Evolutionary conservation across 805 yeast genomes (phyloP), one percentile per base, ranked within the genome.

Genomic region (Metschnikowia noctiluminum): DNA sequence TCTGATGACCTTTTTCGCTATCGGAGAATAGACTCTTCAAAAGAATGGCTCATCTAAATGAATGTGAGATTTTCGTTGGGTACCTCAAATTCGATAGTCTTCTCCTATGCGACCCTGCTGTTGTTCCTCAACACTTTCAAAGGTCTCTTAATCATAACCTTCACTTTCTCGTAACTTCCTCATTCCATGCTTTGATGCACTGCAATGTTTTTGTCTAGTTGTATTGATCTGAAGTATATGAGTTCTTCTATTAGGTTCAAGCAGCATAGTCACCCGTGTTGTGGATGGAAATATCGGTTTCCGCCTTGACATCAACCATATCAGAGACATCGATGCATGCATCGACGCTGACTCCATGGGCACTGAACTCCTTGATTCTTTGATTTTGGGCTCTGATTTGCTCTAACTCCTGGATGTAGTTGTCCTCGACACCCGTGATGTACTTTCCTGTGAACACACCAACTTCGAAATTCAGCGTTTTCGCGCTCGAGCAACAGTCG

Each of bases 371-470:
- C 57, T 70, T 74, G 45, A 78, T 58, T 57, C 81, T 66, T 62
- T 83, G 87, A 66, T 89, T 89, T 61, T 78, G 78, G 13, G 92
- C 95, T 64, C 99, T 78, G 49, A 89, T 81, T 55, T 77, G 75
- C 68, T 91, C 98, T 54, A 94, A 78, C 64, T 87, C 91, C 55
- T 80, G 81, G 49, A 94, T 68, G 66, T 92, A 91, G 41, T 80
- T 80, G 61, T 87, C 85, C 66, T 89, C 96, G 40, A 84, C 85
- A 46, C 98, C 98, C n/a, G 99, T 94, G 51, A 92, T 84, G 66
- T 94, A 94, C 52, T 82, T 70, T 42, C 99, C 99, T 10, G 96
- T 94, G 69, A 94, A 94, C 12, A 94, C 99, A 66, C 99, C 99
- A 45, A 89, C 91, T 72, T 94, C 99, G 61, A 90, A 94, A 36